Evolutionary conservation across 2,329 filamentous ascomycete species (phyloP).

Genomic region (Talaromyces marneffei): DNA sequence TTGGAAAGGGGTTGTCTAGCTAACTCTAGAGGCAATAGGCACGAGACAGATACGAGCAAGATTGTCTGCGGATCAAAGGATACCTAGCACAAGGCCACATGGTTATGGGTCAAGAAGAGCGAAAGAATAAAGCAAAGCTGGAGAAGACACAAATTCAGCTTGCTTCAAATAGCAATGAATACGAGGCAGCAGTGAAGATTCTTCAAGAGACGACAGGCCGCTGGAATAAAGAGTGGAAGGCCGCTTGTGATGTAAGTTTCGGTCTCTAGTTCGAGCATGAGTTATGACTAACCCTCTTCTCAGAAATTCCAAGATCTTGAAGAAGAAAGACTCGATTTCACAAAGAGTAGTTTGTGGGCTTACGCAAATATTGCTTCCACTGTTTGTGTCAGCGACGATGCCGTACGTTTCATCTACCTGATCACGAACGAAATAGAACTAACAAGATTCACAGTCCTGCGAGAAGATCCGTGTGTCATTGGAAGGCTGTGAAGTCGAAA

Average conservation of each 20-base stretch:
- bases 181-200: slow-evolving; percentile 85
- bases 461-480: slow-evolving; percentile 92
- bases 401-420: slow-evolving; percentile 41
- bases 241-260: slow-evolving; percentile 67
- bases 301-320: slow-evolving; percentile 98
- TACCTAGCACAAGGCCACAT: slow-evolving; percentile 98
- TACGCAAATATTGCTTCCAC: slow-evolving; percentile 97
- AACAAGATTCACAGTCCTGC: slow-evolving; percentile 55
- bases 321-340: slow-evolving; percentile 93
- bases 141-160: slow-evolving; percentile 98
- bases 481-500: slow-evolving; percentile 94
- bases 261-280: neutral
- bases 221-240: slow-evolving; percentile 99
- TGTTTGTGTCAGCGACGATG: slow-evolving; percentile 94
- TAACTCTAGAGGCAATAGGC: slow-evolving; percentile 49
- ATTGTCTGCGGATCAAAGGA: slow-evolving; percentile 96
- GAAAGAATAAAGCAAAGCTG: slow-evolving; percentile 96
- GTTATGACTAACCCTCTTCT: slow-evolving; percentile 19
- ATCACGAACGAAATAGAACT: slow-evolving; percentile 7
- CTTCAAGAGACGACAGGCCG: slow-evolving; percentile 90
- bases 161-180: slow-evolving; percentile 83
- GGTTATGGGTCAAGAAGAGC: slow-evolving; percentile 99
- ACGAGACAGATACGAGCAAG: slow-evolving; percentile 91
- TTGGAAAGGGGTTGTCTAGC: neutral
- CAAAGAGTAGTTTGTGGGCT: slow-evolving; percentile 95